These are phyloP conservation scores for Magnaporthiopsis incrustans DNA, from an alignment of 2,329 filamentous ascomycete genomes.

Conservation along the genomic window DNA sequence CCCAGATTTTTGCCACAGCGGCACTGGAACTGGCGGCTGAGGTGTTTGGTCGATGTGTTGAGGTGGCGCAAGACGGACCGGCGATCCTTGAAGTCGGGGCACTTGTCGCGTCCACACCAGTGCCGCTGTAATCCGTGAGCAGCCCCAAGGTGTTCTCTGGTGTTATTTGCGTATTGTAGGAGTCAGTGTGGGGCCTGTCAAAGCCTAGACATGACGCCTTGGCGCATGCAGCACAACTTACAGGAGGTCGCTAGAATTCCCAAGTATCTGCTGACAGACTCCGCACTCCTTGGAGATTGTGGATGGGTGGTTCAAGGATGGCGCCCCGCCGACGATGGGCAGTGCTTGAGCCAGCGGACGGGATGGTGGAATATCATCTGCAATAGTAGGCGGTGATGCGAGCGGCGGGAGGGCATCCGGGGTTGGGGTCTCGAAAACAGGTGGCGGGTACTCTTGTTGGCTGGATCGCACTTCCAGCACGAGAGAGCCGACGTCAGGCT, in stretches of 20 bases:
- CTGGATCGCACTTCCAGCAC: neutral
- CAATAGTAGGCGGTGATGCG: too few species aligned
- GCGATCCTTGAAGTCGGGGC: slow-evolving; percentile 1
- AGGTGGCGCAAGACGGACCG: neutral
- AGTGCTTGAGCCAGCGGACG: neutral
- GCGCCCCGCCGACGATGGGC: too few species aligned
- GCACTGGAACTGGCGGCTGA: neutral
- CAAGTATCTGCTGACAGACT: neutral
- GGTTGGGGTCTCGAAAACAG: neutral
- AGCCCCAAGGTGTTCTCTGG: neutral
- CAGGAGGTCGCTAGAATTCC: neutral
- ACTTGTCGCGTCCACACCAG: neutral
- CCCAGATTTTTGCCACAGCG: neutral
- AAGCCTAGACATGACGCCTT: too few species aligned
- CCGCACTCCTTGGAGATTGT: neutral
- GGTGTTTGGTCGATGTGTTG: neutral
- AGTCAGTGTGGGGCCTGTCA: neutral
- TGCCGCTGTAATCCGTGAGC: neutral
- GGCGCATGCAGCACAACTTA: neutral
- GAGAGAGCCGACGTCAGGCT: neutral
- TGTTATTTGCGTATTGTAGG: too few species aligned
- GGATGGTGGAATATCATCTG: too few species aligned
- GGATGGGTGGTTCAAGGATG: neutral
- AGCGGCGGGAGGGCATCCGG: neutral
- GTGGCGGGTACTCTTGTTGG: neutral